Evolutionary conservation across 352 stramenopile species (phyloP).

Genomic region (Chrysophaeum taylorii): DNA sequence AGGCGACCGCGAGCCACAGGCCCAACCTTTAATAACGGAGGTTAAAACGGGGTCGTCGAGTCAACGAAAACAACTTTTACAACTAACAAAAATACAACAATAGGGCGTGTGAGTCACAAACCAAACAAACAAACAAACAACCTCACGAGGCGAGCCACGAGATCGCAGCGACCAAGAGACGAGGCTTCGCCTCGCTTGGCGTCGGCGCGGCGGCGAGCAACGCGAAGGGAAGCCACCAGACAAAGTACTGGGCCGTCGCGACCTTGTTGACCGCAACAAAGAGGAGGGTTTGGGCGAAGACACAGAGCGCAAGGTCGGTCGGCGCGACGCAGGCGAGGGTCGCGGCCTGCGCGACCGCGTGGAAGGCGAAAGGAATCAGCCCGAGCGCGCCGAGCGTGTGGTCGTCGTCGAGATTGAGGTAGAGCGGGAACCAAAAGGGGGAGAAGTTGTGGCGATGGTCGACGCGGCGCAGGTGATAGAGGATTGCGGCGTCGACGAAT

Average conservation of each 20-base stretch:
- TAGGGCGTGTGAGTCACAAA: too few relatives aligned
- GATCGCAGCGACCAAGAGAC: slow-evolving; percentile 41
- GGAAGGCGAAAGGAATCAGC: slow-evolving; percentile 63
- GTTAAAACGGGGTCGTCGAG: slow-evolving; percentile 32
- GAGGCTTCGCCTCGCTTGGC: slow-evolving; percentile 49
- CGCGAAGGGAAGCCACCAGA: slow-evolving; percentile 79
- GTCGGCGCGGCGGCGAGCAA: slow-evolving; percentile 17
- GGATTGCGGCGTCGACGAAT: slow-evolving; percentile 86
- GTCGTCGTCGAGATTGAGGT: slow-evolving; percentile 52
- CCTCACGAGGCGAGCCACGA: slow-evolving; percentile 22
- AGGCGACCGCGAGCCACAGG: slow-evolving; percentile 74
- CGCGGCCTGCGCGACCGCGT: slow-evolving; percentile 53
- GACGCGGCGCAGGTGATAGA: slow-evolving; percentile 95
- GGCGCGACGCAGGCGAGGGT: slow-evolving; percentile 52
- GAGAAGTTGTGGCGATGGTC: slow-evolving; percentile 99
- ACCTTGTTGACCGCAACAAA: slow-evolving; percentile 98
- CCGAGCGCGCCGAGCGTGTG: slow-evolving; percentile 22
- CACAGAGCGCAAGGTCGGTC: slow-evolving; percentile 76
- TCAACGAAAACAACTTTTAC: slow-evolving; percentile 23
- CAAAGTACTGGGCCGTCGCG: slow-evolving; percentile 88
- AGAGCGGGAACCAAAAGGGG: slow-evolving; percentile 99
- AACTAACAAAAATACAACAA: too few relatives aligned
- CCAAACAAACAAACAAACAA: slow-evolving; percentile 53
- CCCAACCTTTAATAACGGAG: too few relatives aligned
- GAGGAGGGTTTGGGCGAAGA: slow-evolving; percentile 93